phyloP scores from a whole-genome alignment of 1,284 basidiomycete species.

The Cutaneotrichosporon sp. region DNA sequence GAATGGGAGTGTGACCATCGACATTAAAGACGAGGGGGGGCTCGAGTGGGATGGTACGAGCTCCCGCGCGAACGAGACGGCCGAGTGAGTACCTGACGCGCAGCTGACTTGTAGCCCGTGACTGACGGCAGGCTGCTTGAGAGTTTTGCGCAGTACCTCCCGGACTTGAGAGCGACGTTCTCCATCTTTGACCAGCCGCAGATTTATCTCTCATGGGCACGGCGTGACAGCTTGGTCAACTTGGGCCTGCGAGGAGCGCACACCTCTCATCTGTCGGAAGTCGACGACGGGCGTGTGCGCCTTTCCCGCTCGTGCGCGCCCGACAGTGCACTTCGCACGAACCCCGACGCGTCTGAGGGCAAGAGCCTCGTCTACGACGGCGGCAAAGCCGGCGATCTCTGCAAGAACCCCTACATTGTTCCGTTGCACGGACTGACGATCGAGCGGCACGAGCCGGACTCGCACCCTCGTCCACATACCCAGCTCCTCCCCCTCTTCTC shows the following conservation, averaged over 20 bases:
- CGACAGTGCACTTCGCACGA: slow-evolving; percentile 34
- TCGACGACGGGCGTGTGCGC: slow-evolving; percentile 33
- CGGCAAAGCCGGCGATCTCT: slow-evolving; percentile 41
- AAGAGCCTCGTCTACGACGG: slow-evolving; percentile 43
- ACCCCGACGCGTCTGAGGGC: slow-evolving; percentile 22
- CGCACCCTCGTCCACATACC: slow-evolving; percentile 44
- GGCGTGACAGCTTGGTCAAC: slow-evolving; percentile 46
- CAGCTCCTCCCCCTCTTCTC: slow-evolving; percentile 46
- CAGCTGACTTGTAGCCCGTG: too few species aligned
- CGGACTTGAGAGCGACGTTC: slow-evolving; percentile 48
- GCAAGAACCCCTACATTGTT: slow-evolving; percentile 46
- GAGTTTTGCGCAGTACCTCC: slow-evolving; percentile 42
- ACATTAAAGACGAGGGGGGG: slow-evolving; percentile 39
- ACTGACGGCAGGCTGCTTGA: slow-evolving; percentile 32
- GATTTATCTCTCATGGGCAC: slow-evolving; percentile 49
- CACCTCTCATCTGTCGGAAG: slow-evolving; percentile 24
- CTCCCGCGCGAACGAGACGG: slow-evolving; percentile 34
- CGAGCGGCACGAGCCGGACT: slow-evolving; percentile 39
- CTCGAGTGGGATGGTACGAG: slow-evolving; percentile 41
- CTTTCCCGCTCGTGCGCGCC: slow-evolving; percentile 39
- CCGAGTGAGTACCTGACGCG: slow-evolving; percentile 12
- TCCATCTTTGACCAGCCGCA: slow-evolving; percentile 52
- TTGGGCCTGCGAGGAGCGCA: slow-evolving; percentile 46
- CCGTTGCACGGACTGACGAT: slow-evolving; percentile 44
- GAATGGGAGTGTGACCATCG: slow-evolving; percentile 18